A percentile compares a stretch with the other conserved stretches of the same genome.
These are phyloP conservation scores for Leccinum solheimii DNA, from an alignment of 1,284 basidiomycete species.

Conservation along the genomic window DNA sequence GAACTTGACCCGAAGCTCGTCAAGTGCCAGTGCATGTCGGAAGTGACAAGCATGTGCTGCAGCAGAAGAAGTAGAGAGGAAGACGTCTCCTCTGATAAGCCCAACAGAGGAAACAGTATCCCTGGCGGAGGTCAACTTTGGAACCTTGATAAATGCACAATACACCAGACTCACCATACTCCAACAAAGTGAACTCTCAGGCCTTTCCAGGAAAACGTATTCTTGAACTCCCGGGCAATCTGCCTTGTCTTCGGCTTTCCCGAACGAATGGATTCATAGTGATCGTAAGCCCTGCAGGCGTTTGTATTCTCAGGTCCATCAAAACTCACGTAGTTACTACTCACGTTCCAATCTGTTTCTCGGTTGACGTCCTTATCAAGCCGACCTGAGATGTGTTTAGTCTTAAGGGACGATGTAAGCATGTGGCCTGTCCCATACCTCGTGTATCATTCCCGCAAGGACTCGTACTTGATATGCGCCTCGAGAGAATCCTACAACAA, in stretches of 20 bases:
- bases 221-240: constrained; percentile 1
- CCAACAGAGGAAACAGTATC: constrained; percentile 41
- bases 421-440: constrained; percentile 19
- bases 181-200: constrained; percentile 38
- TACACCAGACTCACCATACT: constrained; percentile 27
- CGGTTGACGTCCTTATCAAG: constrained; percentile 13
- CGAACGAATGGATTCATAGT: constrained; percentile 27
- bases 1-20: constrained; percentile 1
- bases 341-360: constrained; percentile 21
- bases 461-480: constrained; percentile 45
- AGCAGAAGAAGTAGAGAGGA: constrained; percentile 17
- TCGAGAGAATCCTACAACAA: constrained; percentile 40
- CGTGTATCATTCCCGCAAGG: constrained; percentile 41
- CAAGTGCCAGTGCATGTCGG: not conserved
- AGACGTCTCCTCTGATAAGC: constrained; percentile 16
- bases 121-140: constrained; percentile 26
- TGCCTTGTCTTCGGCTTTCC: constrained; percentile 1
- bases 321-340: not conserved
- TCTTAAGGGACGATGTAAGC: not conserved
- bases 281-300: constrained; percentile 35
- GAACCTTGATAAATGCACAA: not conserved
- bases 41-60: constrained; percentile 14
- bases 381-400: constrained; percentile 12
- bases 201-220: constrained; percentile 10
- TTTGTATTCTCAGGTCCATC: not conserved